Conservation (phyloP, 2,329 filamentous ascomycete genomes). For the Pyrenophora seminiperda region DNA sequence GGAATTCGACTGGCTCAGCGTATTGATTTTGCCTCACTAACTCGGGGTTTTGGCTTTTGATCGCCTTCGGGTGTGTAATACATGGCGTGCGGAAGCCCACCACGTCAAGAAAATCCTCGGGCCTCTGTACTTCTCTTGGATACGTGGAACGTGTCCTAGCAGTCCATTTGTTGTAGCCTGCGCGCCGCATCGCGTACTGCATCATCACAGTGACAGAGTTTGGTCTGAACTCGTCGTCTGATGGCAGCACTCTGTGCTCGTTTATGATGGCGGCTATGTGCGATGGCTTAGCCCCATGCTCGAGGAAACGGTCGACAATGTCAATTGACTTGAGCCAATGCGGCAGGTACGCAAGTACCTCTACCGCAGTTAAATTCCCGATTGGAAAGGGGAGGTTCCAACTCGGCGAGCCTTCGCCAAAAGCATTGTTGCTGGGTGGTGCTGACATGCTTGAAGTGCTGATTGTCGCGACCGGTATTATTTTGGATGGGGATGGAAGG, state of each 20-base stretch:
- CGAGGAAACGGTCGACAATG: conserved; percentile 31
- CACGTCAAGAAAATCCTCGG: conserved; percentile 21
- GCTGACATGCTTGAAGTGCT: conserved; percentile 8
- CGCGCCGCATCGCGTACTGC: conserved; percentile 27
- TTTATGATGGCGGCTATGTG: conserved; percentile 24
- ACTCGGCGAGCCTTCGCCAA: conserved; percentile 24
- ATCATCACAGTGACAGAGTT: conserved; percentile 32
- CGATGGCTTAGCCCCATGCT: conserved; percentile 23
- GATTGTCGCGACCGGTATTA: neutral
- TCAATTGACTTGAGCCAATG: conserved; percentile 33
- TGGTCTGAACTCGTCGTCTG: neutral
- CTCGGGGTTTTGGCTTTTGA: conserved; percentile 1
- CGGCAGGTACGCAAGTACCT: conserved; percentile 34
- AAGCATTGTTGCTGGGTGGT: conserved; percentile 28
- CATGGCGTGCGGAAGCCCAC: conserved; percentile 27
- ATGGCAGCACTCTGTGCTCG: conserved; percentile 15
- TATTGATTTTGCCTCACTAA: conserved; percentile 10
- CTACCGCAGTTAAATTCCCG: conserved; percentile 33
- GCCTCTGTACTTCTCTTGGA: conserved; percentile 3
- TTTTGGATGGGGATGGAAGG: too few relatives aligned
- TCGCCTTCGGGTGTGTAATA: conserved; percentile 18
- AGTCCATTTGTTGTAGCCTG: conserved; percentile 20
- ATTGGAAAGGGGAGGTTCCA: conserved; percentile 31
- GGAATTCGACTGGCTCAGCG: conserved; percentile 24
- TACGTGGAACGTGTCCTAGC: conserved; percentile 15